Conservation (phyloP, 495 filamentous ascomycete species). For the Thermochaetoides thermophila region DNA sequence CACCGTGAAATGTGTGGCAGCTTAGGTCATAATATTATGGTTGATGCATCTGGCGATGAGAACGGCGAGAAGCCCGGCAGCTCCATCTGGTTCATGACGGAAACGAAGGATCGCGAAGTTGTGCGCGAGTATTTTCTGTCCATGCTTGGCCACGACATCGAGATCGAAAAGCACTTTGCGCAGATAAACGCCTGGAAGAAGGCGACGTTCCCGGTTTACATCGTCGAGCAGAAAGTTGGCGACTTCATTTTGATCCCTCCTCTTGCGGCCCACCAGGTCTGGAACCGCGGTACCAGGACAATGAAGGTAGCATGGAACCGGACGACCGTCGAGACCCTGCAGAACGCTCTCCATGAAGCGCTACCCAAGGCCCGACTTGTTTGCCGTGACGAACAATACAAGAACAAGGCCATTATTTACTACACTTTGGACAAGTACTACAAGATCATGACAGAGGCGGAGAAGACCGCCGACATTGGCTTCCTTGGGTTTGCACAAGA, state of each 20-base stretch:
- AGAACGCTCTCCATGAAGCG: slow-evolving; percentile 71
- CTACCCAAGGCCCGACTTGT: slow-evolving; percentile 77
- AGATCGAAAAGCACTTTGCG: slow-evolving; percentile 91
- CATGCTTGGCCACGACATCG: slow-evolving; percentile 83
- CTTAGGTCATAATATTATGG: slow-evolving; percentile 95
- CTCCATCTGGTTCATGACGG: slow-evolving; percentile 97
- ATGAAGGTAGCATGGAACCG: slow-evolving; percentile 98
- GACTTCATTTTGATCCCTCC: slow-evolving; percentile 95
- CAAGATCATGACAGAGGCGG: slow-evolving; percentile 40
- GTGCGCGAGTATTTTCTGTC: slow-evolving; percentile 89
- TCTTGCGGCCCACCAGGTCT: slow-evolving; percentile 92
- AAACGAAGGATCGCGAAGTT: slow-evolving; percentile 70
- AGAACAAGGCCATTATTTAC: slow-evolving; percentile 90
- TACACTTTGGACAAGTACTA: slow-evolving; percentile 70
- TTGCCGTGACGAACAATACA: slow-evolving; percentile 98
- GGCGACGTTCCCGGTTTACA: slow-evolving; percentile 79
- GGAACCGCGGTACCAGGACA: slow-evolving; percentile 89
- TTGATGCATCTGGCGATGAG: slow-evolving; percentile 63
- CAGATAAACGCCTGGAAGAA: slow-evolving; percentile 85
- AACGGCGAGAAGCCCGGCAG: slow-evolving; percentile 64
- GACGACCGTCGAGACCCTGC: slow-evolving; percentile 82
- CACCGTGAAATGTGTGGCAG: slow-evolving; percentile 97
- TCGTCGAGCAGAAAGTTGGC: slow-evolving; percentile 84
- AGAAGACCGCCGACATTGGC: slow-evolving; percentile 27
- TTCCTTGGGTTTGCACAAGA: slow-evolving; percentile 30